Evolutionary conservation across 2,329 filamentous ascomycete species (phyloP), one percentile per base, ranked within the genome.

Genomic region (Hymenoscyphus albidus): DNA sequence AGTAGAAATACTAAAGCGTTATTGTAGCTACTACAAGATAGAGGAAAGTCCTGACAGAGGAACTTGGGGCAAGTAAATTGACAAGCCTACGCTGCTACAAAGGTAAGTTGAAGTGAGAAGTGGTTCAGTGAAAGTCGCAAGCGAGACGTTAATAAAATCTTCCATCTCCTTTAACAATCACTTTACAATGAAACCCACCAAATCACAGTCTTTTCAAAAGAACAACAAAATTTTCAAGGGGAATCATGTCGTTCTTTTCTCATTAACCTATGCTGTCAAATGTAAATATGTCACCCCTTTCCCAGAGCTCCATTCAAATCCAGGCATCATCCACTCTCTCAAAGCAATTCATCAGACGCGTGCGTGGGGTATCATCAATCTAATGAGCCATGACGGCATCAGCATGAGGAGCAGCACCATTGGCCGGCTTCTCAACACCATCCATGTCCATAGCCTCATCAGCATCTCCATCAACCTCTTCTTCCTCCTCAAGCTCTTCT

Each of bases 381-480:
- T 66, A 74, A 60, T 75, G 73, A 35, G 70, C 72, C 73, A 75
- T 74, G 64, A 74, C 68, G 38, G 70, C 69, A 65, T 76, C 74
- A 31, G 63, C 66, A 22, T 73, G 68, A 38, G 63, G 61, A 32
- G 61, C 62, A 67, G 67, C 56, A 35, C 68, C 70, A 44, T 70
- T 71, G 16, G 65, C 57, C 5, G 71, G 67, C 65, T 76, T 75
- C 61, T 75, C 73, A 55, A 71, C 71, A 39, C 71, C 73, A 67
- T 84, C 82, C 57, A 84, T 79, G 59, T 84, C 82, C 81, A 84
- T 83, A 58, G 79, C 81, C 62, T 79, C 78, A 51, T 76, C 77
- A 59, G 63, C 77, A 12, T 73, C 64, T 65, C 87, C 89, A 66
- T 93, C 90, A 65, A 87, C 87, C 62, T 91, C 89, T 62, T 91